Evolutionary conservation across 2,329 filamentous ascomycete genomes (phyloP), one percentile per base, ranked within the genome.

Genomic region (Albifimbria verrucaria): DNA sequence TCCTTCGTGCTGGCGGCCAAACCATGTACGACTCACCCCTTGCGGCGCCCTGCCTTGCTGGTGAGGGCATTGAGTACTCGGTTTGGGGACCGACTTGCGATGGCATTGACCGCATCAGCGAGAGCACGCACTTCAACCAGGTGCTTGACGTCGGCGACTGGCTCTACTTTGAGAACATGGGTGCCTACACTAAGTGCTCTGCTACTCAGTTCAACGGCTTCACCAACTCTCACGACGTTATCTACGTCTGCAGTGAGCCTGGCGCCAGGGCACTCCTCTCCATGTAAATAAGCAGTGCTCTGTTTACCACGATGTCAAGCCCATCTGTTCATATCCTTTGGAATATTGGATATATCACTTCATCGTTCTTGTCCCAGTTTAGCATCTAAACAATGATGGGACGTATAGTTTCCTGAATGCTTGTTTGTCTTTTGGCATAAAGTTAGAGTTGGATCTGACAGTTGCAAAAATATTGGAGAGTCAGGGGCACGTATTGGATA

Each of bases 81-180:
- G 89, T 99, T 74, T 99, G 94, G 93, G 94, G 94, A 6, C 94
- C 94, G 1, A 97, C 94, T 17, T 99, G 94, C 68, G 94, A 99
- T 68, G 93, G 94, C 55, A 97, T 99, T 65, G 94, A 99, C 73
- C 89, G 92, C 70, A 96, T 99, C 73, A 85, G 88, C 48, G 85
- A 90, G 69, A 89, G 87, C 67, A 90, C 89, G 70, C 83, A 80
- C 57, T 90, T 97, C 65, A 76, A 85, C 28, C 85, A 89, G 50
- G 81, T 88, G 47, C 77, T 99, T 43, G 87, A 97, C 66, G 90
- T 96, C 7, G 94, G 94, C 50, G 94, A 99, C 72, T 99, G 94
- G 94, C 80, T 99, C 51, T 99, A 96, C 77, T 99, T 99, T 73
- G 91, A 97, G 76, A 86, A 96, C 57, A 99, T 99, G 94, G 94